phyloP scores from a whole-genome alignment of 2,329 filamentous ascomycete species.

The Onygenales sp. region DNA sequence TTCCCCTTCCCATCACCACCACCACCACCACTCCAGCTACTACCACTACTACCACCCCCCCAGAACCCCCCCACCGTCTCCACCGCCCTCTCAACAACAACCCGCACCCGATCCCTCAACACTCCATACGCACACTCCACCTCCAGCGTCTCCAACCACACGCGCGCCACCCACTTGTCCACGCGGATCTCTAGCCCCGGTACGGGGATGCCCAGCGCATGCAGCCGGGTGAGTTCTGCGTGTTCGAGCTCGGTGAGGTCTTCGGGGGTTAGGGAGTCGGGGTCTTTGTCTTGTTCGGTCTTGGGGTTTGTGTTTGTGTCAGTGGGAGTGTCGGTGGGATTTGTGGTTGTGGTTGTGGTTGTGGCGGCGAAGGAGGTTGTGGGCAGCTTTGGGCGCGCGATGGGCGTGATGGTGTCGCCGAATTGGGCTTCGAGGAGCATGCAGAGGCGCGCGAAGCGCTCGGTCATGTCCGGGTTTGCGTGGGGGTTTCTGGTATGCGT shows the following conservation, averaged over 20 bases:
- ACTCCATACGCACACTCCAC: constrained; percentile 76
- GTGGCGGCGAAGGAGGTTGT: constrained; percentile 6
- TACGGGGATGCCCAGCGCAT: constrained; percentile 78
- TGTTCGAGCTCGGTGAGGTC: constrained; percentile 47
- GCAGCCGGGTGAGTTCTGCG: constrained; percentile 65
- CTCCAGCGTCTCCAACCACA: constrained; percentile 87
- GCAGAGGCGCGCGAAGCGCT: constrained; percentile 75
- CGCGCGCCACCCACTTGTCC: constrained; percentile 75
- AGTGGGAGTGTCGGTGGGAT: constrained; percentile 10
- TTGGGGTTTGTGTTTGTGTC: constrained; percentile 12
- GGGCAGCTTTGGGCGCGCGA: constrained; percentile 52
- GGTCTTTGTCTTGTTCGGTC: constrained; percentile 10
- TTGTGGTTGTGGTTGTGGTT: constrained; percentile 23
- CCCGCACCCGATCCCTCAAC: constrained; percentile 73
- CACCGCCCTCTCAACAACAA: constrained; percentile 80
- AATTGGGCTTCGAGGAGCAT: constrained; percentile 98
- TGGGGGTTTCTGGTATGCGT: constrained; percentile 56
- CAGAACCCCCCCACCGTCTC: constrained; percentile 73
- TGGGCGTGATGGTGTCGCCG: constrained; percentile 72
- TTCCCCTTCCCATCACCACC: not conserved
- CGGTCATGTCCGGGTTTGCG: constrained; percentile 58
- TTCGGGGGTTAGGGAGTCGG: constrained; percentile 11
- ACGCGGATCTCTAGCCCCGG: constrained; percentile 80
- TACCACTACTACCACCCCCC: constrained; percentile 12
- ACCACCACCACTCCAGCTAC: not conserved